phyloP scores from a whole-genome alignment of 108 stramenopile species.

The Bacterosira constricta region DNA sequence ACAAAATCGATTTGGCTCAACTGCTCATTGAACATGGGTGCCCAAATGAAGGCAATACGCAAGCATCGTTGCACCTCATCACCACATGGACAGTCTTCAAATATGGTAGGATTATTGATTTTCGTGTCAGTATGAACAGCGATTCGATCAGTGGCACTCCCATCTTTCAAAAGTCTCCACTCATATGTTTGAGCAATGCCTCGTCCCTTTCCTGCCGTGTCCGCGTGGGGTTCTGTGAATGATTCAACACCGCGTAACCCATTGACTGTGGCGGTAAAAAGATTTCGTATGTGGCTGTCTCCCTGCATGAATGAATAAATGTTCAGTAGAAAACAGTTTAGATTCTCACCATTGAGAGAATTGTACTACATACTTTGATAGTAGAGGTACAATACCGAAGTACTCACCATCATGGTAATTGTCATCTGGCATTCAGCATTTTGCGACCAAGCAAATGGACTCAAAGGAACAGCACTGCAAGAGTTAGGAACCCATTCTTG shows the following conservation, averaged over 20 bases:
- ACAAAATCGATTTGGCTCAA: conserved; percentile 10
- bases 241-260: conserved; percentile 24
- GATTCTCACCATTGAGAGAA: no score
- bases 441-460: conserved; percentile 32
- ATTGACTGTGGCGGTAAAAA: conserved; percentile 41
- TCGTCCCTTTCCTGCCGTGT: neutral
- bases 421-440: conserved; percentile 28
- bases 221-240: conserved; percentile 36
- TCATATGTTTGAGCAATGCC: conserved; percentile 28
- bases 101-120: neutral
- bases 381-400: neutral
- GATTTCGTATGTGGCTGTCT: conserved; percentile 38
- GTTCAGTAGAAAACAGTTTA: no score
- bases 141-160: conserved; percentile 21
- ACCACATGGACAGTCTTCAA: conserved; percentile 23
- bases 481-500: conserved; percentile 18
- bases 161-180: conserved; percentile 20
- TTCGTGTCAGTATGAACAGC: conserved; percentile 4
- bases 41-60: conserved; percentile 35
- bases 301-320: no score
- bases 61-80: conserved; percentile 23
- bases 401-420: conserved; percentile 26
- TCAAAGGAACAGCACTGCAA: conserved; percentile 26
- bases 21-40: conserved; percentile 29
- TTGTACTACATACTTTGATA: no score